phyloP scores from a whole-genome alignment of 768 basidiomycete species.

The Mycena olivaceomarginata region DNA sequence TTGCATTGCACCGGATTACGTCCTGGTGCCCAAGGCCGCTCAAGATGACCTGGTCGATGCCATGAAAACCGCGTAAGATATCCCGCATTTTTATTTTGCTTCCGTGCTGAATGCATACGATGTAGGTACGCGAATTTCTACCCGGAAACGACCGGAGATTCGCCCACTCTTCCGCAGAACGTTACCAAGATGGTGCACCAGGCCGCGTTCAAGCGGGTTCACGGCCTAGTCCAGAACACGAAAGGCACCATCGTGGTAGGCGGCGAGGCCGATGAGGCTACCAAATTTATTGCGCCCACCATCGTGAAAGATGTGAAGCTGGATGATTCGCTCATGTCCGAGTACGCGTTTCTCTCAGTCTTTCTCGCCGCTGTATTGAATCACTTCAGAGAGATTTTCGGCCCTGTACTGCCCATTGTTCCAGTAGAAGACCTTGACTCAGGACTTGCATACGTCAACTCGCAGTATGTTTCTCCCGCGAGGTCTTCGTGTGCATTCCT shows the following conservation, averaged over 20 bases:
- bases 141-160: constrained; percentile 59
- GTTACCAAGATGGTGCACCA: constrained; percentile 69
- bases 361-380: constrained; percentile 14
- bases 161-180: constrained; percentile 15
- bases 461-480: constrained; percentile 62
- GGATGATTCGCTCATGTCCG: constrained; percentile 86
- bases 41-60: constrained; percentile 68
- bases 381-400: constrained; percentile 85
- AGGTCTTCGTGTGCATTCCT: background rate
- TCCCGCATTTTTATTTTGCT: background rate
- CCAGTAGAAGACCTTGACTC: constrained; percentile 82
- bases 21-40: constrained; percentile 67
- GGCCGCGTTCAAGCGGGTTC: constrained; percentile 76
- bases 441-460: constrained; percentile 82
- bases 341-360: constrained; percentile 65
- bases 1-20: constrained; percentile 80
- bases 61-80: constrained; percentile 62
- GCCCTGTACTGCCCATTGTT: constrained; percentile 86
- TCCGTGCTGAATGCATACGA: constrained; percentile 3
- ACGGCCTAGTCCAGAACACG: constrained; percentile 77
- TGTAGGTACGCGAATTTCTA: constrained; percentile 75
- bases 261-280: constrained; percentile 75
- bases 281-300: constrained; percentile 82
- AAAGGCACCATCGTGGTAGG: constrained; percentile 81
- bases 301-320: constrained; percentile 76